A percentile compares a stretch with the other conserved stretches of the same genome.
These are phyloP conservation scores for Podospora anserina DNA, from an alignment of 495 filamentous ascomycete genomes.

Conservation along the genomic window DNA sequence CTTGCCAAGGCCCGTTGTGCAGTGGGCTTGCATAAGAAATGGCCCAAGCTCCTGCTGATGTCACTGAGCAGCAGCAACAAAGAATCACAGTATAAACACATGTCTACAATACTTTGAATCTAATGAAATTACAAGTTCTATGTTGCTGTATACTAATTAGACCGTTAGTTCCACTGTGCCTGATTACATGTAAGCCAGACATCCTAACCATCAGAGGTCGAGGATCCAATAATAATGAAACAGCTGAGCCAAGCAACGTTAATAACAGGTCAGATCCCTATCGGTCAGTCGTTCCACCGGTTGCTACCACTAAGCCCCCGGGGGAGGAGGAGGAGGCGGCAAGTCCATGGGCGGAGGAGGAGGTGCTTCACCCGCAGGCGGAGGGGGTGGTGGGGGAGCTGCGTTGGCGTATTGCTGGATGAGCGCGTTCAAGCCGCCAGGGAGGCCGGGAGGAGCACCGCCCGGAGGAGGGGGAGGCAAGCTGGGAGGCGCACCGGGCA, in stretches of 20 bases:
- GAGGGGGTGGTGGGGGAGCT: constrained; percentile 54
- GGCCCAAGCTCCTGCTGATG: constrained; percentile 10
- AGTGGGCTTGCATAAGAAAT: background rate
- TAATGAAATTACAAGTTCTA: background rate
- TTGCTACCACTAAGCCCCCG: constrained; percentile 43
- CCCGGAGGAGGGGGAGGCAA: constrained; percentile 60
- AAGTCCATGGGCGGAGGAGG: constrained; percentile 74
- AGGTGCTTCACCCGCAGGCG: constrained; percentile 57
- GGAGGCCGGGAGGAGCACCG: constrained; percentile 54
- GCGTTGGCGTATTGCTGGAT: constrained; percentile 64
- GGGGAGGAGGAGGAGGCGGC: constrained; percentile 72
- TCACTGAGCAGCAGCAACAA: background rate
- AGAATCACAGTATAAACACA: background rate
- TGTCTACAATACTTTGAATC: background rate
- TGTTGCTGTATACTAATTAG: background rate
- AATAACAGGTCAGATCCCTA: constrained; percentile 18
- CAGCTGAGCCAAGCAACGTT: background rate
- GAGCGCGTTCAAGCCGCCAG: constrained; percentile 56
- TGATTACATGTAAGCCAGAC: background rate
- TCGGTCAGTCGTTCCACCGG: constrained; percentile 23
- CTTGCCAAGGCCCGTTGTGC: background rate
- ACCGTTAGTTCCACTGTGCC: background rate
- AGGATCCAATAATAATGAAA: background rate
- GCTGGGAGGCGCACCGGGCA: constrained; percentile 50
- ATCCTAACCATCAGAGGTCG: background rate